Base-by-base conservation (phyloP, 495 filamentous ascomycete genomes). In the Cryomyces antarcticus region DNA sequence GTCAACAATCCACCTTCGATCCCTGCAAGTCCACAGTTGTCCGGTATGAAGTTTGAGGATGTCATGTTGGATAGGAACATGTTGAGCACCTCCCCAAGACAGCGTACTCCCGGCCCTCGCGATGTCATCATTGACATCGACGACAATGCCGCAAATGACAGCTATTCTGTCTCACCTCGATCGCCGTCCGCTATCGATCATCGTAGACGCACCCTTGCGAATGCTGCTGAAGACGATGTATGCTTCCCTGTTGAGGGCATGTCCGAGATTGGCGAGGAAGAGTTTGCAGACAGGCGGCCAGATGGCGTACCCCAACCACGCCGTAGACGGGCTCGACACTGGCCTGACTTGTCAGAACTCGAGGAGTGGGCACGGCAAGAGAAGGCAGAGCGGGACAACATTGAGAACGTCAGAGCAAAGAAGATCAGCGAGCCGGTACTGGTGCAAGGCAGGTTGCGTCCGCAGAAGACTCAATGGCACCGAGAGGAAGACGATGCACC, bases 1-100 rank as follows among this genome's bases (percentile, higher is more conserved):
- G 72, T 96, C 46, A 97, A 97, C 52, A 93, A 94, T 52, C 89
- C 89, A n/a, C 89, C 89, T 1, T 96, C 89, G 0, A 73, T 93
- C 13, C 89, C 89, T 0, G 75, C 72, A 5, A 79, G 81, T 13
- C 89, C 89, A 0, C 62, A 63, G 39, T 29, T 73, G 46, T 69
- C 72, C 39, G 54, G 70, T 40, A 71, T 81, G 66, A 77, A 68
- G 44, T 92, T 75, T 54, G 80, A 82, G 38, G 86, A 93, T 70
- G 68, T 77, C 35, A 73, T 93, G 67, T 68, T 84, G 35, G 71
- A 75, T 42, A 62, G 70, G 48, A 68, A 75, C 12, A 58, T 76
- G 43, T 62, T 61, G 6, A 38, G 59, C 12, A 35, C 33, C 7
- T 7, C 7, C 7, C 12, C 33, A 12, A 35, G 12, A 7, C 7